Evolutionary conservation across 306 rosid genomes (phyloP).

Genomic region (Luffa aegyptiaca): DNA sequence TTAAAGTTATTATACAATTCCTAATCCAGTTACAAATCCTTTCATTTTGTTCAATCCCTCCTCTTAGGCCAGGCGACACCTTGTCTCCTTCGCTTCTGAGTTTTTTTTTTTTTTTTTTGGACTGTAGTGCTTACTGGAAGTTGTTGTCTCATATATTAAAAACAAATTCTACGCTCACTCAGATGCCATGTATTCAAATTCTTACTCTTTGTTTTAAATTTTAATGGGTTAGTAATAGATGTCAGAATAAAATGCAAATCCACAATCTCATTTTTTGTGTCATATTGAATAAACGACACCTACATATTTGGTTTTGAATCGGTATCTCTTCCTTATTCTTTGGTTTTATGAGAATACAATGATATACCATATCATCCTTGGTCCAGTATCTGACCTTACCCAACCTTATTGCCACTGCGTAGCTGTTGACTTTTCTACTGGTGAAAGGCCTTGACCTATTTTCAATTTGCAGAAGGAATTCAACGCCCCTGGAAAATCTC

Average conservation of each 20-base stretch:
- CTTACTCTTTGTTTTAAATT: background rate
- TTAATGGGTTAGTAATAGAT: background rate
- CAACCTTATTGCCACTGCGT: slow-evolving; percentile 15
- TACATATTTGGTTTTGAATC: background rate
- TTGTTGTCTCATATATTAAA: no score
- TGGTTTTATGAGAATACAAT: background rate
- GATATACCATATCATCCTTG: background rate
- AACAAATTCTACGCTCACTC: background rate
- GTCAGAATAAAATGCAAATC: background rate
- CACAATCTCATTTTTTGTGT: background rate
- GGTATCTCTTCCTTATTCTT: background rate
- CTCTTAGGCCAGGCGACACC: background rate
- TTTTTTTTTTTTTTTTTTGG: no score
- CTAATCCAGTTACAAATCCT: background rate
- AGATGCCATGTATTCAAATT: background rate
- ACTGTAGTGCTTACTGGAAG: no score
- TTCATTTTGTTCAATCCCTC: background rate
- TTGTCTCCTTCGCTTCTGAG: background rate
- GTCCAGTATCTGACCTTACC: slow-evolving; percentile 13
- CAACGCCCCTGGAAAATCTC: slow-evolving; percentile 87
- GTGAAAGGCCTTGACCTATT: slow-evolving; percentile 83
- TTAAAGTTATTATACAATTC: background rate
- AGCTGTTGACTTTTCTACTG: slow-evolving; percentile 91
- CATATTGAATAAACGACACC: background rate
- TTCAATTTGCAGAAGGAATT: slow-evolving; percentile 81